Base-by-base conservation (phyloP, 192 early-diverging fungal species). In the Coemansia sp. region DNA sequence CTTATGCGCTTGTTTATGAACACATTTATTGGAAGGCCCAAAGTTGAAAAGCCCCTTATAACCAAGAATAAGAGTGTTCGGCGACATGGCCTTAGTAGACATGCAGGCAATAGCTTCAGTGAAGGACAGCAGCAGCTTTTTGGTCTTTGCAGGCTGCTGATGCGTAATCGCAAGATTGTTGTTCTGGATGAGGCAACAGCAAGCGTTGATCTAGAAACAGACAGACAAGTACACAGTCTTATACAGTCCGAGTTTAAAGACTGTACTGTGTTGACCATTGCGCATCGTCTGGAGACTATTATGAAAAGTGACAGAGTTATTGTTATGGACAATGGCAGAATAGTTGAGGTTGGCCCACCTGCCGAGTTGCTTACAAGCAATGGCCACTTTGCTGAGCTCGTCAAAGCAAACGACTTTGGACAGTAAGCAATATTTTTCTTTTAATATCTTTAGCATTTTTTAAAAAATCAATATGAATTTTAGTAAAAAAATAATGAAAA, bases 401-500 rank as follows among this genome's bases (percentile, higher is more conserved):
- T n/a, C n/a, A n/a, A n/a, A n/a, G n/a, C n/a, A n/a, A n/a, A n/a
- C n/a, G n/a, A n/a, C n/a, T n/a, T n/a, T n/a, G n/a, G n/a, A n/a
- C n/a, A n/a, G n/a, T n/a, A n/a, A n/a, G n/a, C 46, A 62, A 11
- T 46, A 18, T 21, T 12, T 18, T 63, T 26, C 4, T 46, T 63
- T 63, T 40, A 26, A 32, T 48, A 22, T 32, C 43, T 21, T 1
- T 13, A 2, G 61, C 41, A 16, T 15, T 26, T 48, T 22, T 51
- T 39, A 65, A 43, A 48, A 16, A 48, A 12, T 18, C 40, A 52
- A 9, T n/a, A n/a, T n/a, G n/a, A n/a, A n/a, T n/a, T n/a, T n/a
- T n/a, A 65, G 9, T 56, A 42, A 41, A 56, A 56, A 5, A 43
- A 3, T 8, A 10, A 59, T 59, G 11, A 60, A 22, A 51, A 69